A percentile compares a stretch with the other conserved stretches of the same genome.
Evolutionary conservation across 148 eudicot species (phyloP).

Genomic region (Bassia scoparia): DNA sequence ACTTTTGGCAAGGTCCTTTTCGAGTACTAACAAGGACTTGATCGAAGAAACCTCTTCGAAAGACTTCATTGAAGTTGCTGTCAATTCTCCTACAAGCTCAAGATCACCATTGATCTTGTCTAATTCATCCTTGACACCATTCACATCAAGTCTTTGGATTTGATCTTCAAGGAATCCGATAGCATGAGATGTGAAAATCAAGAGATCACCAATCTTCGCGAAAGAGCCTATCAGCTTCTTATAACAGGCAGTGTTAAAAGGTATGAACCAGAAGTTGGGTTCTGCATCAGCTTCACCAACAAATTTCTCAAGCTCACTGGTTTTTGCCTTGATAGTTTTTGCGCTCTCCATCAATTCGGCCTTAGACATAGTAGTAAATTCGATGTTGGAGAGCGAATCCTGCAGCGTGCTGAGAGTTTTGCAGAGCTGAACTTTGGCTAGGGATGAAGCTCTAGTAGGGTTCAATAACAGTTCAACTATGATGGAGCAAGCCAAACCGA

Average conservation of each 20-base stretch:
- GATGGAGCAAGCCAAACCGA: conserved; percentile 61
- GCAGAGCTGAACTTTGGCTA: conserved; percentile 60
- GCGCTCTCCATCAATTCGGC: conserved; percentile 21
- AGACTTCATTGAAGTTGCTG: conserved; percentile 40
- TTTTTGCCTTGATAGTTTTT: conserved; percentile 32
- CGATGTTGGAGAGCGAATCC: conserved; percentile 29
- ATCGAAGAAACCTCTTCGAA: conserved; percentile 42
- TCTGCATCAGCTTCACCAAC: conserved; percentile 66
- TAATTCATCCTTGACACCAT: conserved; percentile 21
- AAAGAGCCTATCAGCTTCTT: conserved; percentile 44
- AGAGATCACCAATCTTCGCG: conserved; percentile 43
- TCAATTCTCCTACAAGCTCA: conserved; percentile 34
- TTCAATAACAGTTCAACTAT: conserved; percentile 47
- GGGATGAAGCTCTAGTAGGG: conserved; percentile 64
- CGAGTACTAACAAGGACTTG: conserved; percentile 45
- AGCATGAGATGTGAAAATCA: conserved; percentile 41
- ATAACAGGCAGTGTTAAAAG: conserved; percentile 53
- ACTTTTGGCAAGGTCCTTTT: conserved; percentile 37
- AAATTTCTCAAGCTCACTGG: conserved; percentile 42
- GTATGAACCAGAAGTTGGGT: conserved; percentile 76
- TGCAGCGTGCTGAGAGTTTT: conserved; percentile 33
- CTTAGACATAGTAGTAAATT: conserved; percentile 17
- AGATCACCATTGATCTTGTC: conserved; percentile 45
- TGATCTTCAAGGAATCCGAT: conserved; percentile 38
- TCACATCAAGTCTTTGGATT: conserved; percentile 19